Conservation (phyloP, 441 rosid genomes). For the Populus trichocarpa region DNA sequence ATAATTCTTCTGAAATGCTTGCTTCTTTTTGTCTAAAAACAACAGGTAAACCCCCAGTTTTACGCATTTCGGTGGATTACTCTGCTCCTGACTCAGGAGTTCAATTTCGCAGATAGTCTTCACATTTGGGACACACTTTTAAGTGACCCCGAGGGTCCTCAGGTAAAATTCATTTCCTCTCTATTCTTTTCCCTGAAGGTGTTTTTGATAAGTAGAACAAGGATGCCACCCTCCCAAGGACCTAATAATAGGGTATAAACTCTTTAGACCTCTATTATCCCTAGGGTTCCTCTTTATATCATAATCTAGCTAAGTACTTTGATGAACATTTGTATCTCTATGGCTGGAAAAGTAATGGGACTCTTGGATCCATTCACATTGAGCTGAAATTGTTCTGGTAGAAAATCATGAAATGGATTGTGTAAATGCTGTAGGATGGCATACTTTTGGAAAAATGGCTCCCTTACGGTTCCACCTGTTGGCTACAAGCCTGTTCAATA, state of each 20-base stretch:
- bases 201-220: not conserved
- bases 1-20: conserved; percentile 12
- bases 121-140: conserved; percentile 97
- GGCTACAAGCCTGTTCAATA: not conserved
- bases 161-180: conserved; percentile 42
- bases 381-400: not conserved
- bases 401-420: not conserved
- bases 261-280: not conserved
- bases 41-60: conserved; percentile 95
- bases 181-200: conserved; percentile 1
- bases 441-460: not conserved
- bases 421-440: not conserved
- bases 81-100: conserved; percentile 90
- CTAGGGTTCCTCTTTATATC: not conserved
- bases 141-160: conserved; percentile 93
- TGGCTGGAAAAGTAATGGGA: not conserved
- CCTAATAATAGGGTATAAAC: not conserved
- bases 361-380: not conserved
- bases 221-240: not conserved
- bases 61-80: conserved; percentile 99
- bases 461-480: not conserved
- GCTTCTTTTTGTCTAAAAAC: conserved; percentile 19
- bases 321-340: not conserved
- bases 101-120: conserved; percentile 82
- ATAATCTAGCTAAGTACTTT: not conserved